phyloP scores from a whole-genome alignment of 192 early-diverging fungal species.

The Mortierella antarctica region DNA sequence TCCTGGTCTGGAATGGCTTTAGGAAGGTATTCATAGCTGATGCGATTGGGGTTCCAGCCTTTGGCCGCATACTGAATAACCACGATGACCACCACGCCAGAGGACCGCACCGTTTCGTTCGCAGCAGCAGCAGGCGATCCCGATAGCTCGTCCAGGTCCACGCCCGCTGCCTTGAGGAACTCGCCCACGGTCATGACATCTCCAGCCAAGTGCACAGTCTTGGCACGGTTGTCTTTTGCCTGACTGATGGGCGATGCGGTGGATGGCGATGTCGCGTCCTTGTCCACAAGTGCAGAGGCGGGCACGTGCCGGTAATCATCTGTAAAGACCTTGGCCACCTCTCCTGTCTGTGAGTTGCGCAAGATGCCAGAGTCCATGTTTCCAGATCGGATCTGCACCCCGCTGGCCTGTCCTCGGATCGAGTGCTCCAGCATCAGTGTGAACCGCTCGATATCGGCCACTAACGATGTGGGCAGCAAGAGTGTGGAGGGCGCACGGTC shows the following conservation, averaged over 20 bases:
- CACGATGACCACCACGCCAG: slow-evolving; percentile 55
- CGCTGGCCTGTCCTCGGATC: slow-evolving; percentile 47
- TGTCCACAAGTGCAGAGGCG: background rate
- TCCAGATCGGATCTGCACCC: slow-evolving; percentile 53
- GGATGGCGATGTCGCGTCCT: background rate
- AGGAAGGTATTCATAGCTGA: slow-evolving; percentile 54
- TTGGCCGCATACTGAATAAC: slow-evolving; percentile 56
- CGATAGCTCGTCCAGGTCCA: slow-evolving; percentile 35
- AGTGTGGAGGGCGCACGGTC: background rate
- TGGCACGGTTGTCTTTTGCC: background rate
- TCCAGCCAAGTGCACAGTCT: slow-evolving; percentile 25
- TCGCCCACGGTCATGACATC: slow-evolving; percentile 54
- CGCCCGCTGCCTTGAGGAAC: slow-evolving; percentile 46
- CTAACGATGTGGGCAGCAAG: slow-evolving; percentile 32
- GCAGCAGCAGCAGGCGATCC: slow-evolving; percentile 10
- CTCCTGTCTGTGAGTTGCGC: slow-evolving; percentile 23
- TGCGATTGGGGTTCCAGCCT: slow-evolving; percentile 42
- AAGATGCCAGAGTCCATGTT: slow-evolving; percentile 46
- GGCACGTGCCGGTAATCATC: slow-evolving; percentile 32
- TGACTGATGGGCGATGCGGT: background rate
- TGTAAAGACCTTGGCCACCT: slow-evolving; percentile 29
- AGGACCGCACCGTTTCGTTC: slow-evolving; percentile 44
- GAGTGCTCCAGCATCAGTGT: slow-evolving; percentile 59
- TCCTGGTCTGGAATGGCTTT: slow-evolving; percentile 54
- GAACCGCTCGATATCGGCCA: slow-evolving; percentile 54